These are phyloP conservation scores for Nakaseomyces delphensis DNA, from an alignment of 1,139 yeast genomes.

Conservation along the genomic window DNA sequence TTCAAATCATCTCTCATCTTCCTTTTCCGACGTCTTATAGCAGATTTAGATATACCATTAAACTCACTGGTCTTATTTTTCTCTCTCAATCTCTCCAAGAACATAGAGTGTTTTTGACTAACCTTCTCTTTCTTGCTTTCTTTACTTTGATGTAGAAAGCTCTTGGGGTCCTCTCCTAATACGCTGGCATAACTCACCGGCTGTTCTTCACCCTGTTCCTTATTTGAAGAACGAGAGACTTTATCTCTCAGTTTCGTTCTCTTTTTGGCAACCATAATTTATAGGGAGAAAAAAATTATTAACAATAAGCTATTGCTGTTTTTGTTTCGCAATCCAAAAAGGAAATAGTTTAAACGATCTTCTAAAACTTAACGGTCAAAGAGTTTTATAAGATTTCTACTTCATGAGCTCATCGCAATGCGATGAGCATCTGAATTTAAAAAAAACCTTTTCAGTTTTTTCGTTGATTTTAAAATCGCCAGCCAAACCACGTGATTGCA, in stretches of 20 bases:
- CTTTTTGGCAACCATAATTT: constrained; percentile 38
- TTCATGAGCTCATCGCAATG: too few relatives aligned
- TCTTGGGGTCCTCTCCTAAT: constrained; percentile 35
- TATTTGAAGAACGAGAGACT: constrained; percentile 21
- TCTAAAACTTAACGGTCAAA: too few relatives aligned
- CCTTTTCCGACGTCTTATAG: constrained; percentile 57
- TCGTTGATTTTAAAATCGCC: too few relatives aligned
- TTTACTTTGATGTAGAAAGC: constrained; percentile 47
- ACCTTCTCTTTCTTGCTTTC: constrained; percentile 49
- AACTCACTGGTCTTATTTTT: constrained; percentile 25
- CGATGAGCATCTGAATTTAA: too few relatives aligned
- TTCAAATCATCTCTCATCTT: constrained; percentile 52
- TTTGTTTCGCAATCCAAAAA: background rate
- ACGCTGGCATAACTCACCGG: constrained; percentile 15
- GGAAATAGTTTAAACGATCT: too few relatives aligned
- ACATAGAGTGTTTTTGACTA: constrained; percentile 30
- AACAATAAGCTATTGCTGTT: too few relatives aligned
- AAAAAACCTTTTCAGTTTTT: too few relatives aligned
- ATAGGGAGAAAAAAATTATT: too few relatives aligned
- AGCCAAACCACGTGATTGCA: too few relatives aligned
- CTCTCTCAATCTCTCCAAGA: constrained; percentile 32
- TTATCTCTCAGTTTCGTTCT: constrained; percentile 42
- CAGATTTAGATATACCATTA: constrained; percentile 50
- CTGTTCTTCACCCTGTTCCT: constrained; percentile 8
- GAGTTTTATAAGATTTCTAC: too few relatives aligned